Evolutionary conservation across 1,284 basidiomycete species (phyloP), one percentile per base, ranked within the genome.

Genomic region (Leccinum subrobustum): DNA sequence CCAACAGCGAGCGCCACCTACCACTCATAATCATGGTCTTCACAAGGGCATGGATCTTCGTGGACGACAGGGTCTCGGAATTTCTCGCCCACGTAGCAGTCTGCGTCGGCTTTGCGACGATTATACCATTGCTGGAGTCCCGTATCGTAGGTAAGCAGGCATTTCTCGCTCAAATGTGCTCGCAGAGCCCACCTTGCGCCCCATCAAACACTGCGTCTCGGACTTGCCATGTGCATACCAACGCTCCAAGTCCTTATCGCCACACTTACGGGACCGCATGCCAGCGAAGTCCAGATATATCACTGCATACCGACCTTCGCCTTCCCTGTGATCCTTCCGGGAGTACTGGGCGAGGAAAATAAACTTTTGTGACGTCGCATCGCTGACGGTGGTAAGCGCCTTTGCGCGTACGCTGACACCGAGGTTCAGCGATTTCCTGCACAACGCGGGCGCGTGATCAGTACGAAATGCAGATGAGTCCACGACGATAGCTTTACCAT

Each of bases 1-100:
- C 33, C 31, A 11, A 27, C 11, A 29, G 35, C 53, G 25, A 57
- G 60, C 14, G 6, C 50, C 18, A 68, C 87, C 31, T 65, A 95
- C 92, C 95, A 99, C 75, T 99, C 97, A 71, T 88, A 98, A 74
- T 99, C 96, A 20, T 87, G 86, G 63, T 93, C 91, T 1, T 84
- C 84, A 73, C 96, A 99, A 5, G 83, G 74, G 74, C 96, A 99
- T 56, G 83, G 79, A 56, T 96, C 93, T 64, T 95, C 92, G 63
- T 91, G 85, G 31, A 83, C 87, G 6, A 90, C 84, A 1, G 94
- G 94, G 69, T 96, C 95, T 35, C 82, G 78, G 77, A 92, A 98
- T 76, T 98, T 95, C 65, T 96, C 82, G 6, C 91, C 93, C n/a
- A 99, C 89, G 65, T 93, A 96, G 70, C 96, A 99, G 65, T 95